Base-by-base conservation (phyloP, 345 rosid genomes). In the Dipteronia sinensis region DNA sequence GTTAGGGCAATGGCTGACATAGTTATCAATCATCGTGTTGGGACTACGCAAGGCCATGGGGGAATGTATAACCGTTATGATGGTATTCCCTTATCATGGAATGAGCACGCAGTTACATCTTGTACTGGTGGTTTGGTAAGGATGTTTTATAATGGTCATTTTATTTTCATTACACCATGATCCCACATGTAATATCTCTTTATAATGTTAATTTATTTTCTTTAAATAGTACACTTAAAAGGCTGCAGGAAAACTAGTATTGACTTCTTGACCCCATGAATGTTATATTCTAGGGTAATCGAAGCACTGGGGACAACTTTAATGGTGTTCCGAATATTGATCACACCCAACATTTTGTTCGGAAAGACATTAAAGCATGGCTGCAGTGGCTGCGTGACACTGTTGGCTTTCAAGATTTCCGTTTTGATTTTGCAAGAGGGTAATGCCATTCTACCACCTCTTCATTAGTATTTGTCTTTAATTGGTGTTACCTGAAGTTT, bases 1-100 rank as follows among this genome's bases (percentile, higher is more conserved):
- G 93, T 93, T 70, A 87, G 98, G 88, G 89, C 97, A 44, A 95
- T 95, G 97, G 97, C 98, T 62, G 98, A 93, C 83, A 90, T 90
- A 44, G 98, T 95, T 78, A 90, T 95, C 85, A 95, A 93, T 81
- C 98, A 95, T 82, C 98, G 98, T 53, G 74, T 95, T 75, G 98
- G 98, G 55, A 95, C 98, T 4, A 84, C 90, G 4, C 82, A 65
- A 85, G 98, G 98, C 34, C 93, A 90, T 70, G 92, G 97, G 29
- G 97, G 97, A 72, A 90, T 76, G 88, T 90, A 93, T 67, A 93
- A 95, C 75, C 98, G 95, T 29, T 93, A 89, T 72, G 98, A 95
- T 82, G 98, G 98, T n/a, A 86, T 82, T 78, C 94, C 95, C 55
- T 73, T 91, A 65, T 68, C 93, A 63, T 95, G 98, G 98, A 82